Evolutionary conservation across 1,284 basidiomycete genomes (phyloP), one percentile per base, ranked within the genome.

Genomic region (Cryptococcus amylolentus): DNA sequence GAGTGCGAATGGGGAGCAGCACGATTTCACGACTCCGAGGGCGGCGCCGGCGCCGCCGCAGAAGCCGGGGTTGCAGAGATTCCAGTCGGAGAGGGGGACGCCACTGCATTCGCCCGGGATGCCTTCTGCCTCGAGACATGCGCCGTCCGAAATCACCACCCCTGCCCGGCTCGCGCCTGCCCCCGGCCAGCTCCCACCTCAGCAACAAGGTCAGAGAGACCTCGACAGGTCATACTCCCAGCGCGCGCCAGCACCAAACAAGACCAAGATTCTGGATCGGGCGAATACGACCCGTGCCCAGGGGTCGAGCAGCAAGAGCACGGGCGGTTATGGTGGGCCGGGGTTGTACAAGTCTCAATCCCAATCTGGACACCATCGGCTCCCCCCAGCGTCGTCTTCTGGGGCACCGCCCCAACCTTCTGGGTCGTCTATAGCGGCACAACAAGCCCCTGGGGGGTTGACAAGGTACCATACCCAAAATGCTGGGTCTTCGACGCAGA

Each of bases 251-350:
- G 65, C 72, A 10, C 10, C 20, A 18, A 40, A 9, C 16, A 66
- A 68, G 51, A 59, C 61, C 35, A 72, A 69, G 58, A 50, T 69
- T 0, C 66, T 78, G 27, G 76, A 78, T 55, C 63, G 76, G 28
- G 73, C 76, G 27, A 86, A 86, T 43, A 75, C 76, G 0, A 74
- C 76, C 12, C 72, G 72, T 16, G 68, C 71, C 8, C 71, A 76
- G 3, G 56, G 64, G 23, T 60, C 49, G 35, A 66, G 65, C 40
- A 51, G 56, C 1, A 64, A 57, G 23, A 67, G 63, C 3, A 64
- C 64, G 16, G 52, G 51, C 44, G 57, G 47, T 38, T 46, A 64
- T n/a, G 56, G 56, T 41, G 59, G 53, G 41, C 51, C 65, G 3
- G 60, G 62, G 5, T 60, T 76, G 51, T 63, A 65, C 55, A 72